Evolutionary conservation across 2,329 filamentous ascomycete genomes (phyloP).

Genomic region (Pezicula rhizophila): DNA sequence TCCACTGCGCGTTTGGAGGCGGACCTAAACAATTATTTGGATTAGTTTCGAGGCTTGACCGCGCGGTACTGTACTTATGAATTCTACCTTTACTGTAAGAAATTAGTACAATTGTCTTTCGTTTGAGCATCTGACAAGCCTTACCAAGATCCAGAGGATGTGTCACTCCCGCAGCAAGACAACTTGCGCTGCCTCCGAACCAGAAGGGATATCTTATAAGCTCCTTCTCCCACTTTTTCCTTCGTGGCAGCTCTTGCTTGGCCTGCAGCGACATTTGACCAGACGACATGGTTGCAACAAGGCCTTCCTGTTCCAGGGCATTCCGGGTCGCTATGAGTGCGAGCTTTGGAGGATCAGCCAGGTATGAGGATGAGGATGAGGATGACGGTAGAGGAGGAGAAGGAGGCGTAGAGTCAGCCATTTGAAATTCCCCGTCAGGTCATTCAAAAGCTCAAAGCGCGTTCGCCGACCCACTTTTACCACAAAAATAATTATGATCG

Average conservation of each 20-base stretch:
- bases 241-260: slow-evolving; percentile 12
- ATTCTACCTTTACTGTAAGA: slow-evolving; percentile 22
- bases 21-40: slow-evolving; percentile 51
- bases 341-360: not conserved
- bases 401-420: not conserved
- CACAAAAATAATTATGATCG: no score
- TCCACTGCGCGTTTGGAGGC: slow-evolving; percentile 76
- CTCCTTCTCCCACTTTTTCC: slow-evolving; percentile 20
- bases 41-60: not conserved
- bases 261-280: slow-evolving; percentile 10
- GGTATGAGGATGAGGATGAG: slow-evolving; percentile 3
- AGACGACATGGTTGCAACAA: slow-evolving; percentile 20
- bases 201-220: slow-evolving; percentile 67
- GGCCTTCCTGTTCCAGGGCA: slow-evolving; percentile 11
- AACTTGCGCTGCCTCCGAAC: slow-evolving; percentile 94
- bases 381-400: slow-evolving; percentile 1
- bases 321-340: slow-evolving; percentile 17
- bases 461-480: no score
- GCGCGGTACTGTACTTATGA: slow-evolving; percentile 1
- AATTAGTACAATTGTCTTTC: slow-evolving; percentile 8
- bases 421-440: no score
- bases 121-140: slow-evolving; percentile 29
- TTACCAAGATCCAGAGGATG: slow-evolving; percentile 88
- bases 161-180: slow-evolving; percentile 83
- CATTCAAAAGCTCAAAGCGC: no score